Evolutionary conservation across 495 filamentous ascomycete species (phyloP).

Genomic region (Xylona heveae): DNA sequence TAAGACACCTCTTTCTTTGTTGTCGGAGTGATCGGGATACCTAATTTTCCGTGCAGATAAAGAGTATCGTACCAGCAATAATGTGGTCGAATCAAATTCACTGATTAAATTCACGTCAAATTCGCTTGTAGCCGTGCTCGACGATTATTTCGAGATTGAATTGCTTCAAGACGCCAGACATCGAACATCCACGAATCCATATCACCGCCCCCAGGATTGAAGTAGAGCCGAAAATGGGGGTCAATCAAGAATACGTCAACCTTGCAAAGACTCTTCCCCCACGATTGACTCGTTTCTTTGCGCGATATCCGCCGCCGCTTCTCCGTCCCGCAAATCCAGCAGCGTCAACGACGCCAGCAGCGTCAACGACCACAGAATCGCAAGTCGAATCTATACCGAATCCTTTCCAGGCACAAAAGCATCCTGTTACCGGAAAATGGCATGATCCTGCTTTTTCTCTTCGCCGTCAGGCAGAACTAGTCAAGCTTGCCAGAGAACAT

Average conservation of each 20-base stretch:
- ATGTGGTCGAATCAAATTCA: too few relatives aligned
- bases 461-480: slow-evolving; percentile 74
- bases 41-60: too few relatives aligned
- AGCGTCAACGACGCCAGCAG: slow-evolving; percentile 1
- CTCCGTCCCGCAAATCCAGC: slow-evolving; percentile 14
- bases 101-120: too few relatives aligned
- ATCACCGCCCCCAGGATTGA: too few relatives aligned
- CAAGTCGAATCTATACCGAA: slow-evolving; percentile 25
- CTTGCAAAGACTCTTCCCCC: slow-evolving; percentile 47
- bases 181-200: too few relatives aligned
- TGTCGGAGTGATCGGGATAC: too few relatives aligned
- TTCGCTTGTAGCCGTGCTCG: too few relatives aligned
- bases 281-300: slow-evolving; percentile 71
- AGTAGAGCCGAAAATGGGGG: too few relatives aligned
- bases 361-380: not conserved
- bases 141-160: too few relatives aligned
- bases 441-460: slow-evolving; percentile 60
- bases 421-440: slow-evolving; percentile 56
- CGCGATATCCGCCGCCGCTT: slow-evolving; percentile 57
- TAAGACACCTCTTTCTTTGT: too few relatives aligned
- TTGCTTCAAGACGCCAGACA: too few relatives aligned
- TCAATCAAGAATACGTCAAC: slow-evolving; percentile 26
- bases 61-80: too few relatives aligned
- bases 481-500: slow-evolving; percentile 62
- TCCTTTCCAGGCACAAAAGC: slow-evolving; percentile 54